Evolutionary conservation across 1,284 basidiomycete species (phyloP).

Genomic region (Agroathelia rolfsii): DNA sequence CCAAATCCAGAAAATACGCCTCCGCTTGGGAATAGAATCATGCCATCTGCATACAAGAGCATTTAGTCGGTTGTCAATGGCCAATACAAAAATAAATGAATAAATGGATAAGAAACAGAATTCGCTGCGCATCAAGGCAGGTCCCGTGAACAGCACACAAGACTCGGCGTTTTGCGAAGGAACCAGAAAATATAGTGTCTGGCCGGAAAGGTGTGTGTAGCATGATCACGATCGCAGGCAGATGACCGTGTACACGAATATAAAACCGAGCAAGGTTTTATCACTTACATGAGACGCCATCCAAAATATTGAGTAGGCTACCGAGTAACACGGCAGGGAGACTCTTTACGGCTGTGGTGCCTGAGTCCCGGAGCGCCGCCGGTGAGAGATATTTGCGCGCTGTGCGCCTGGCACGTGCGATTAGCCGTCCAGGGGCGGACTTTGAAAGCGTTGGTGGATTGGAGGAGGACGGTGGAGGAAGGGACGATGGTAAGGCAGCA

Average conservation of each 20-base stretch:
- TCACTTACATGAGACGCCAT: slow-evolving; percentile 81
- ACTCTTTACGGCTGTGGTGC: slow-evolving; percentile 25
- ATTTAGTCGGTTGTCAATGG: too few relatives aligned
- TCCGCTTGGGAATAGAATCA: slow-evolving; percentile 86
- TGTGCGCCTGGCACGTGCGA: too few relatives aligned
- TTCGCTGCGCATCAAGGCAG: background rate
- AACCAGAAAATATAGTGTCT: background rate
- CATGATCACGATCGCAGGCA: too few relatives aligned
- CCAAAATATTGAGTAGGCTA: slow-evolving; percentile 82
- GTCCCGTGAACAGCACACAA: slow-evolving; percentile 2
- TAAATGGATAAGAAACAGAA: slow-evolving; percentile 5
- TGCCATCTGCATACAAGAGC: slow-evolving; percentile 48
- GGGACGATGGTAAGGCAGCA: too few relatives aligned
- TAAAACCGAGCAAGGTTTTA: slow-evolving; percentile 7
- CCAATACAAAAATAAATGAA: too few relatives aligned
- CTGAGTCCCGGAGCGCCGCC: slow-evolving; percentile 9
- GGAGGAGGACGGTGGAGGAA: too few relatives aligned
- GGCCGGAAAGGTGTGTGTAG: slow-evolving; percentile 1
- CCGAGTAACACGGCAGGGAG: slow-evolving; percentile 85
- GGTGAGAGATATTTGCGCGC: too few relatives aligned
- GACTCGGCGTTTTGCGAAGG: slow-evolving; percentile 1
- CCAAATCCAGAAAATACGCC: slow-evolving; percentile 79
- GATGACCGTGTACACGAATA: too few relatives aligned
- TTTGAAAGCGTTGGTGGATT: too few relatives aligned
- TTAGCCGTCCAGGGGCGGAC: too few relatives aligned